Base-by-base conservation (phyloP, 148 eudicot species). In the Silene uniflora region DNA sequence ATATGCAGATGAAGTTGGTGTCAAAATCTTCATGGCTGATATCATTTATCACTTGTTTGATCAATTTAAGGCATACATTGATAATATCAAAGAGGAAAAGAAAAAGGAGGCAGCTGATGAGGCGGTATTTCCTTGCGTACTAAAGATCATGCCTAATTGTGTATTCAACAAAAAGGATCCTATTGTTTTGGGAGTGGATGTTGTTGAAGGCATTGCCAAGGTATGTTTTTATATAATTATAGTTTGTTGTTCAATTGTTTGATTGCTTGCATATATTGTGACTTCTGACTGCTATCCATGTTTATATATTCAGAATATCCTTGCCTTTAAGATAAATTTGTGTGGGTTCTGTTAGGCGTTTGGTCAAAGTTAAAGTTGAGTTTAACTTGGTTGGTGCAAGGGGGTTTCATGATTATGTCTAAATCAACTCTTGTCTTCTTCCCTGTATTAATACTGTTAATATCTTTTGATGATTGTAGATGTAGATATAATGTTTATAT, bases 101-200 rank as follows among this genome's bases (percentile, higher is more conserved):
- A 94, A 89, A 87, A 89, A 76, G 83, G 93, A 94, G 77, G 88
- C 91, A 69, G 89, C 97, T n/a, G 98, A 90, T 22, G 97, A 91
- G 72, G 98, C 89, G 21, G 98, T 93, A 35, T 91, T 93, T 77
- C 98, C 98, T 70, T 91, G 98, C 69, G 90, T 91, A 58, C 89
- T 93, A 29, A 78, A 85, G 84, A 93, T 93, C 62, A 47, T 88
- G 75, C 94, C 91, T 11, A 84, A 85, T 75, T 91, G 98, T 52
- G 84, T 90, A 24, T 91, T 90, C 80, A 91, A 91, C 83, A 91
- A 91, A 83, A 93, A 91, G 69, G 93, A 90, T 82, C 98, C 98
- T 47, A 93, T 91, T 78, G 85, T 93, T 76, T 77, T 94, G 89
- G 98, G 97, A 58, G 97, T 94, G 78, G 93, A 90, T 77, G 88